A percentile compares a stretch with the other conserved stretches of the same genome.
phyloP scores from a whole-genome alignment of 805 yeast genomes.

The Starmerella vaccinii region DNA sequence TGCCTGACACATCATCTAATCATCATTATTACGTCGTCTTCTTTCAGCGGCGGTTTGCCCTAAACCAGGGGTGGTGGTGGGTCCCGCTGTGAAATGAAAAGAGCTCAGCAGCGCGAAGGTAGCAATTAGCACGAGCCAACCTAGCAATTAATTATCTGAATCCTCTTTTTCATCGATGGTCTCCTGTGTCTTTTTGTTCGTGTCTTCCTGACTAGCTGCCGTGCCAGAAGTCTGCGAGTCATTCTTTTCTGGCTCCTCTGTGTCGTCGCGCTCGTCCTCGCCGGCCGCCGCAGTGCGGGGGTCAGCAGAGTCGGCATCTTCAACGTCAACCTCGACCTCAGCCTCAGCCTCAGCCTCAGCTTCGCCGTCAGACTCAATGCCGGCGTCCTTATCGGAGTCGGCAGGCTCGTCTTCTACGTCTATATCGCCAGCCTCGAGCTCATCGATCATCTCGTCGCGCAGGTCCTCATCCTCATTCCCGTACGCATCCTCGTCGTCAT shows the following conservation, averaged over 20 bases:
- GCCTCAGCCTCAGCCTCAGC: constrained; percentile 9
- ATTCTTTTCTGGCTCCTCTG: background rate
- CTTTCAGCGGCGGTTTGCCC: background rate
- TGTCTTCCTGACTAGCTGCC: too few species aligned
- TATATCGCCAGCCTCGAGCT: constrained; percentile 25
- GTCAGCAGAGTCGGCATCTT: background rate
- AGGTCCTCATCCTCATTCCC: constrained; percentile 26
- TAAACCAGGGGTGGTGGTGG: background rate
- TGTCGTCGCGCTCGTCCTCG: constrained; percentile 1
- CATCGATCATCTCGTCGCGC: constrained; percentile 24
- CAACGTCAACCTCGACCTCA: constrained; percentile 5
- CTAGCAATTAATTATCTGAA: too few species aligned
- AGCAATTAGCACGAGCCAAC: too few species aligned
- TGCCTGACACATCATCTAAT: background rate
- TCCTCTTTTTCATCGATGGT: background rate
- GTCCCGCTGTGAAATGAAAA: too few species aligned
- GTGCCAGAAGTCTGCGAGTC: too few species aligned
- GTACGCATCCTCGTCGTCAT: constrained; percentile 23
- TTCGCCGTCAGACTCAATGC: background rate
- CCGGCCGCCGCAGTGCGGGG: constrained; percentile 1
- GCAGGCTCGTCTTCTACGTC: constrained; percentile 18
- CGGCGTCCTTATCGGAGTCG: constrained; percentile 9
- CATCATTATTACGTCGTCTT: background rate
- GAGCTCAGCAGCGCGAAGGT: too few species aligned
- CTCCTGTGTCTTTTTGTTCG: background rate